phyloP scores from a whole-genome alignment of 2,329 filamentous ascomycete genomes.

The Botrytis cinerea region DNA sequence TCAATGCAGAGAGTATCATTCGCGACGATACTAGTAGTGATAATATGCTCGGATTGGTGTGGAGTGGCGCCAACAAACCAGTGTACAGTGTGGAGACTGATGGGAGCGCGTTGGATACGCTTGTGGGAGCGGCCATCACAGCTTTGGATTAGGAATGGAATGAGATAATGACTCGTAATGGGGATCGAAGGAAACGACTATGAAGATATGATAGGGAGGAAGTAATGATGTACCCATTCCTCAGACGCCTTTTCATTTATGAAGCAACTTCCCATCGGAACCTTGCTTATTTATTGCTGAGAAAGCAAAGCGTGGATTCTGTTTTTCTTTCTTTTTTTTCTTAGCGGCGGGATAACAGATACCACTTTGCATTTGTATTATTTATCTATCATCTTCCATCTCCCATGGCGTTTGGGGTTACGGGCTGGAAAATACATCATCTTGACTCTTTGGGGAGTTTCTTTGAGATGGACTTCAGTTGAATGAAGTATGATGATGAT shows the following conservation, averaged over 20 bases:
- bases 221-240: slow-evolving; percentile 1
- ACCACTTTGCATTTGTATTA: slow-evolving; percentile 4
- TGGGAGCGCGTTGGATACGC: slow-evolving; percentile 21
- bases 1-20: slow-evolving; percentile 18
- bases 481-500: neutral
- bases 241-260: neutral
- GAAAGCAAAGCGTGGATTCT: neutral
- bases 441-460: neutral
- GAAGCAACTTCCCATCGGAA: neutral
- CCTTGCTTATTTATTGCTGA: neutral
- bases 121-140: slow-evolving; percentile 17
- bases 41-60: slow-evolving; percentile 21
- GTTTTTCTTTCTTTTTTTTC: neutral
- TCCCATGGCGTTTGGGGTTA: neutral
- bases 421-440: neutral
- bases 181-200: neutral
- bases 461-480: neutral
- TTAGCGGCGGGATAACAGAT: neutral
- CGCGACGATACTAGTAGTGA: neutral
- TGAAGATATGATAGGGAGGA: neutral
- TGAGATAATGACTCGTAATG: neutral
- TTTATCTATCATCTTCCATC: neutral
- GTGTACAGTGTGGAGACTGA: slow-evolving; percentile 18
- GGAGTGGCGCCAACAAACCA: neutral
- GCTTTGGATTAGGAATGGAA: neutral